Base-by-base conservation (phyloP, 2,329 filamentous ascomycete species). In the Aspergillus tanneri region DNA sequence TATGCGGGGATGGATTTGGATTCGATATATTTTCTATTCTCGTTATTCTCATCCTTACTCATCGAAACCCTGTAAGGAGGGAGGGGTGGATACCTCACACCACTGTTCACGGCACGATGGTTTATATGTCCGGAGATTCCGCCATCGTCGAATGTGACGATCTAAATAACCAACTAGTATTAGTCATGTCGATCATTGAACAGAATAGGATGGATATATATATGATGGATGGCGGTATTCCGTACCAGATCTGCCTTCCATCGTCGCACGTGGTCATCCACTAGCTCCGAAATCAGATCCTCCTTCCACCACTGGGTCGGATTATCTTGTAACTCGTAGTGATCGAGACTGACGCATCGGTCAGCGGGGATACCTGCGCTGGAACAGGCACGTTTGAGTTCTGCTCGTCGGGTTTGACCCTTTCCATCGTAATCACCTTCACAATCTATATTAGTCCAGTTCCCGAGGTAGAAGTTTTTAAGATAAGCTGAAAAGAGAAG, bases 81-180 rank as follows among this genome's bases (percentile, higher is more conserved):
- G 16, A 27, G 18, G 9, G 10, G 11, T 9, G 32, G 21, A 47
- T 61, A 72, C 70, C 54, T 63, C 24, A 73, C 62, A 3, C 68
- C 71, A 12, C 62, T 62, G 54, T 66, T 71, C 41, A 73, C 68
- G 12, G 70, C 69, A 16, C 68, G 51, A 46, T 73, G 71, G 43
- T 73, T 72, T 42, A 72, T 62, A 44, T 73, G 70, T 5, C 68
- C 67, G 1, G 68, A 72, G 5, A 72, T 63, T 12, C 70, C 71
- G 19, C 66, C 66, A n/a, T 67, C 47, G 34, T 73, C 71, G 47
- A 73, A 73, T 0, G 70, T 73, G 41, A 72, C 62, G 43, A 73
- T 72, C 66, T 64, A 21, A 16, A 16, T 5, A 5, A 4, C 9
- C 9, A 21, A 9, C 16, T 18, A 9, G 3, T 3, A 21, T 11